Conservation (phyloP, 305 asterid species). For the Rubia balearica region DNA sequence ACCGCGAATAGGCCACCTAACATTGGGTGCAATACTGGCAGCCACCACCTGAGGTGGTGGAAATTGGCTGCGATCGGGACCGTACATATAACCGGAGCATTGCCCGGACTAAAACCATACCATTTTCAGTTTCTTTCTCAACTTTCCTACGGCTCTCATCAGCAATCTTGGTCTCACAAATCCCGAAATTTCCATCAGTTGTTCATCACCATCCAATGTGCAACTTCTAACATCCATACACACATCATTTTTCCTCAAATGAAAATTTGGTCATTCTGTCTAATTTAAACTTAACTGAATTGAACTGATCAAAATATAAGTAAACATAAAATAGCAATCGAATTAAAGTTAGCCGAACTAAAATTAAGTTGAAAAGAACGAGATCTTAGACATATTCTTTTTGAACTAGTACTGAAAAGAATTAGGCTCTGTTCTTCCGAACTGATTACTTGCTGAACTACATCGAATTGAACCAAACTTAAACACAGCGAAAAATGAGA, state of each 20-base stretch:
- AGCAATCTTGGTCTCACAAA: constrained; percentile 19
- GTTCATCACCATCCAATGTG: constrained; percentile 20
- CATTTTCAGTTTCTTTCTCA: constrained; percentile 12
- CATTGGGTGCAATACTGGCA: background rate
- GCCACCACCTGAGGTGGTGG: background rate
- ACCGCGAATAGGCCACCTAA: background rate
- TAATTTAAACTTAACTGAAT: no score
- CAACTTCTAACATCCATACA: constrained; percentile 11
- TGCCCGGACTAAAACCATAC: constrained; percentile 31
- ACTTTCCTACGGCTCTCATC: constrained; percentile 22
- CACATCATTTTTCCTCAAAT: background rate
- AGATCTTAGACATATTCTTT: no score
- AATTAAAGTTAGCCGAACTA: no score
- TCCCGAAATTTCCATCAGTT: constrained; percentile 30
- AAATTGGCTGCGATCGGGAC: constrained; percentile 4
- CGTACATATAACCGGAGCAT: constrained; percentile 29
- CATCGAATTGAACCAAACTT: no score
- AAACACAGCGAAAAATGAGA: no score
- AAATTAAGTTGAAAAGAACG: no score
- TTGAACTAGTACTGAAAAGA: no score
- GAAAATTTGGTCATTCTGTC: no score
- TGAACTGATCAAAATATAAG: no score
- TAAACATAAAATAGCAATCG: no score
- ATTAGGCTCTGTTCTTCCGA: no score
- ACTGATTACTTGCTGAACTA: no score